Evolutionary conservation across 2,329 filamentous ascomycete genomes (phyloP), one percentile per base, ranked within the genome.

Genomic region (Paraphaeosphaeria sporulosa): DNA sequence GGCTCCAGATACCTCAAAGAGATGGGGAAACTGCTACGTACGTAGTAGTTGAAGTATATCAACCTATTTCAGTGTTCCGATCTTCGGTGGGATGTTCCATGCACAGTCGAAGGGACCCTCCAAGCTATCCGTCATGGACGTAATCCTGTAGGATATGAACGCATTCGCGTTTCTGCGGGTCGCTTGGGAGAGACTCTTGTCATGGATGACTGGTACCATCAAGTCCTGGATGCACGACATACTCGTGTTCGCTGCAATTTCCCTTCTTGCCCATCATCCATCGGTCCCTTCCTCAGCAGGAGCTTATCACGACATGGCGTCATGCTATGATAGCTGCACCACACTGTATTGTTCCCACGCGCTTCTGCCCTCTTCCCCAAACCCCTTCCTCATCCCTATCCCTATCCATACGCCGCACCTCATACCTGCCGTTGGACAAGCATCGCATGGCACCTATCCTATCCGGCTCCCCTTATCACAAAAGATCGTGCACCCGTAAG

Each of bases 361-460:
- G 5, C 52, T 53, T 15, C 9, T 6, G 25, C 25, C 25, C 6
- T 27, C 25, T 27, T 27, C 25, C 25, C 25, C 25, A 27, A 27
- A 27, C 25, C 25, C 25, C 25, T 3, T 27, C 25, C 25, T 27
- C 25, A 51, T 30, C 43, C 34, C 59, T 36, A 62, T 44, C 57
- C 57, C 43, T 57, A 62, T 58, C 34, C 58, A 61, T 62, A 59
- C 55, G 59, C 52, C 42, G 36, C 44, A 61, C 54, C 55, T 63
- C 57, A 53, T 52, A 48, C 55, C 30, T 59, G 61, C 54, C 43
- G 44, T 49, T 55, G 32, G 52, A 54, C 52, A 48, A 59, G 43
- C 59, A 34, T 54, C 54, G 44, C 55, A 73, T 73, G 68, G 57
- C 61, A 50, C 56, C 57, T 47, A 64, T 43, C 56, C 63, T 65